phyloP scores from a whole-genome alignment of 2,329 filamentous ascomycete species.

The Ophiostoma sp. region DNA sequence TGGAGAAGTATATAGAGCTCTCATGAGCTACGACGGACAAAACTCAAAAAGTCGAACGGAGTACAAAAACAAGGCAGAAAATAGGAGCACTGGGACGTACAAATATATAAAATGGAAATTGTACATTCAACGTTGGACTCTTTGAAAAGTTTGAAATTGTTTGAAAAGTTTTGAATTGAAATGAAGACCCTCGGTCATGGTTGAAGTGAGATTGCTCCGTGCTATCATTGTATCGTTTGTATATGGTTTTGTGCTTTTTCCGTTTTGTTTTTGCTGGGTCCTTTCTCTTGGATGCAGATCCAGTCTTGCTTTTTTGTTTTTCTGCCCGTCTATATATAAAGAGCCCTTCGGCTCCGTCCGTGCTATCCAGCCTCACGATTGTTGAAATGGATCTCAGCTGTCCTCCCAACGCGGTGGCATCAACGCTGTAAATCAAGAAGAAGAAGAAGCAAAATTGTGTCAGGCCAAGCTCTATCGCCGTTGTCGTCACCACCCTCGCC shows the following conservation, averaged over 20 bases:
- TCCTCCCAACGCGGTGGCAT: conserved; percentile 16
- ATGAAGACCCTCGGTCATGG: neutral
- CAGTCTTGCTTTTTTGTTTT: neutral
- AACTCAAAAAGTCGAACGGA: neutral
- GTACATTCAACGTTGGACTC: neutral
- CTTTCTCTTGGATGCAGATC: neutral
- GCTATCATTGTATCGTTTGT: conserved; percentile 9
- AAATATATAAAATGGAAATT: neutral
- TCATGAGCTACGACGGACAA: conserved; percentile 9
- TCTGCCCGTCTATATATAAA: conserved; percentile 10
- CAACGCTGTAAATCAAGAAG: conserved; percentile 21
- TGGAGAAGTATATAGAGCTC: neutral
- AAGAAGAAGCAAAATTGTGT: neutral
- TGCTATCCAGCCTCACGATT: conserved; percentile 27
- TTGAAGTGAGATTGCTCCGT: conserved; percentile 17
- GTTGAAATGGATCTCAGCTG: conserved; percentile 29
- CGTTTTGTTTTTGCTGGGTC: neutral
- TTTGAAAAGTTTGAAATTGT: neutral
- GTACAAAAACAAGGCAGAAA: neutral
- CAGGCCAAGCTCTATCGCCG: neutral
- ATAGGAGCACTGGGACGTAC: neutral
- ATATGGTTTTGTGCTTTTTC: neutral
- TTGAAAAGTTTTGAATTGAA: neutral
- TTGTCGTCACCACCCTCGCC: neutral
- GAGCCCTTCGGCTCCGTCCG: neutral